These are phyloP conservation scores for Leccinum incarnatum DNA, from an alignment of 768 basidiomycete genomes.

Conservation along the genomic window DNA sequence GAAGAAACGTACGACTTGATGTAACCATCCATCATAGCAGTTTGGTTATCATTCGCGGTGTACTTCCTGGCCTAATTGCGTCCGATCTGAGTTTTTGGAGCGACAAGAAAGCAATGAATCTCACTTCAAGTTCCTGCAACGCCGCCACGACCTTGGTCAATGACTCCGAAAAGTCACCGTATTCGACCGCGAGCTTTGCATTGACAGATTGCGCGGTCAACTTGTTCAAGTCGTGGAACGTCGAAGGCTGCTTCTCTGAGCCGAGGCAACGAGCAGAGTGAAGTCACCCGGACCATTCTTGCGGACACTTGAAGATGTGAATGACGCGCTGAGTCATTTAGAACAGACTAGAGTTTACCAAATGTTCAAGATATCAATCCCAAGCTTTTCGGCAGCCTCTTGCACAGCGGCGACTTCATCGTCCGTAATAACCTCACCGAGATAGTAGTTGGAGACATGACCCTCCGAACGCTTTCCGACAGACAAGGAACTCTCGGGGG, in stretches of 20 bases:
- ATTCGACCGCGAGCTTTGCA: slow-evolving; percentile 60
- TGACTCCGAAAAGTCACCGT: slow-evolving; percentile 68
- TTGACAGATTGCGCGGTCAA: slow-evolving; percentile 41
- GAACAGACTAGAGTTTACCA: slow-evolving; percentile 42
- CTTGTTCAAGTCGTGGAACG: slow-evolving; percentile 50
- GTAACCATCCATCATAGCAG: slow-evolving; percentile 72
- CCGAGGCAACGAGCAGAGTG: slow-evolving; percentile 75
- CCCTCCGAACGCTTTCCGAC: slow-evolving; percentile 80
- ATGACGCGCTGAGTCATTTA: neutral
- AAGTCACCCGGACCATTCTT: slow-evolving; percentile 65
- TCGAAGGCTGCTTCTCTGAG: slow-evolving; percentile 38
- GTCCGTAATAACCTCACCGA: slow-evolving; percentile 68
- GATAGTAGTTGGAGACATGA: slow-evolving; percentile 84
- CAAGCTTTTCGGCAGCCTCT: slow-evolving; percentile 67
- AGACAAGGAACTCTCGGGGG: slow-evolving; percentile 64
- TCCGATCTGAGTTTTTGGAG: neutral
- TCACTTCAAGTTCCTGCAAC: slow-evolving; percentile 61
- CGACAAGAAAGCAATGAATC: neutral
- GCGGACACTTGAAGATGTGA: slow-evolving; percentile 48
- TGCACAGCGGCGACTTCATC: slow-evolving; percentile 78
- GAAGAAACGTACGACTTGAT: slow-evolving; percentile 60
- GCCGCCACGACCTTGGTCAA: slow-evolving; percentile 54
- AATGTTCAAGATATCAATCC: slow-evolving; percentile 79
- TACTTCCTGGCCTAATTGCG: slow-evolving; percentile 63
- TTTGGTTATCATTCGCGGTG: slow-evolving; percentile 69